Evolutionary conservation across 306 rosid species (phyloP), one percentile per base, ranked within the genome.

Genomic region (Oxytropis ochrocephala): DNA sequence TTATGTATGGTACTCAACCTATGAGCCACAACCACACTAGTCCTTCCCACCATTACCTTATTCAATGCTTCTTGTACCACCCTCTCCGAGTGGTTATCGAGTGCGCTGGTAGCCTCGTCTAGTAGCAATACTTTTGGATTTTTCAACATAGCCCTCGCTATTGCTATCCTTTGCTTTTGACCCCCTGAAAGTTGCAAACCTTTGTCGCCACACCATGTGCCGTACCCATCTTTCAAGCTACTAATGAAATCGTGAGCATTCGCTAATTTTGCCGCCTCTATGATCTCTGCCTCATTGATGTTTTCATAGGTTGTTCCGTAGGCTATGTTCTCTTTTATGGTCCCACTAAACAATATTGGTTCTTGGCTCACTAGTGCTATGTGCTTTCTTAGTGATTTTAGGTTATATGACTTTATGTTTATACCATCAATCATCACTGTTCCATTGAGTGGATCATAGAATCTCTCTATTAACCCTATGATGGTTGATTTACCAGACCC

Each of bases 51-150:
- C 88, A 74, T 79, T 18, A 76, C 53, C 6, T 62, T 70, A 52
- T 58, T 82, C 39, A 86, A 19, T 0, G 85, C 87, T 0, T 79
- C 86, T 48, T 84, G 88, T 30, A 83, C 84, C 14, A 72, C 61
- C 62, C 54, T 80, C 65, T 85, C 87, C 1, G 87, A 82, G 4
- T 78, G 78, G 12, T 69, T 73, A 41, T 84, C 88, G 0, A 86
- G 63, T n/a, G 86, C 88, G 43, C 88, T 86, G 5, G 91, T 86
- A 4, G 85, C 91, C 71, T 84, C 88, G n/a, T 86, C 85, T 13
- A 84, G 32, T 0, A 84, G 46, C 74, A 86, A 72, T 33, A 86
- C 53, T 6, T 49, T 14, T 0, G 88, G 88, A 48, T 85, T 80
- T 27, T 67, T 87, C 66, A 80, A 4, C 46, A 82, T 75, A 1